Evolutionary conservation across 2,329 filamentous ascomycete genomes (phyloP), one percentile per base, ranked within the genome.

Genomic region (Diaporthe helianthi): DNA sequence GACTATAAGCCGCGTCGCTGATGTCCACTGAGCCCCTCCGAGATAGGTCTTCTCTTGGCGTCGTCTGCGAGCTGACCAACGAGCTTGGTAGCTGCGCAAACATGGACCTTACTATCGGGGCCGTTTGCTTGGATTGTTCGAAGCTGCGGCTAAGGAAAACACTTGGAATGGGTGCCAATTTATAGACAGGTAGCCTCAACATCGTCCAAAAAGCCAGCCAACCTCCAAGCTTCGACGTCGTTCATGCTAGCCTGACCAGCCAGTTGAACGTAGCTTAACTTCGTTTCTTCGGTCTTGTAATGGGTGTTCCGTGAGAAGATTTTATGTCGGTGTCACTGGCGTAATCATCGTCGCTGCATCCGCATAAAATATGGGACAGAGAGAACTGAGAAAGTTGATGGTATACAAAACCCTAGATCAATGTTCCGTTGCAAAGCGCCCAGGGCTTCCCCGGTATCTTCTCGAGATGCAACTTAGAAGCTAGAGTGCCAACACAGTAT

Each of bases 391-490:
- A 49, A 7, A 49, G 58, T 13, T 53, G 52, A 33, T 55, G 52
- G 26, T 55, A 63, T 7, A 63, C 52, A 19, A 64, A 31, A 52
- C 75, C 71, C 73, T 67, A 74, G 1, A n/a, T n/a, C n/a, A n/a
- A n/a, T n/a, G n/a, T 73, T 72, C 22, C 76, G 76, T 47, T 80
- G 78, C 53, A 81, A 71, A 4, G 78, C 78, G 0, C 79, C 79
- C 3, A 81, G 53, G 0, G 79, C 78, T 15, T 33, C 60, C n/a
- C 47, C 60, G 1, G n/a, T 58, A 15, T 15, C 36, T 58, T n/a
- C 54, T 15, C 41, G 54, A 41, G 33, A 47, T 47, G 12, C 44
- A 47, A 47, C 9, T 47, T 4, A 22, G n/a, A 22, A 22, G 5
- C n/a, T 2, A 22, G 12, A 13, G n/a, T 24, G n/a, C 10, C 6